A percentile compares a stretch with the other conserved stretches of the same genome.
These are phyloP conservation scores for Hypoxylon lenormandii DNA, from an alignment of 495 filamentous ascomycete genomes.

Conservation along the genomic window DNA sequence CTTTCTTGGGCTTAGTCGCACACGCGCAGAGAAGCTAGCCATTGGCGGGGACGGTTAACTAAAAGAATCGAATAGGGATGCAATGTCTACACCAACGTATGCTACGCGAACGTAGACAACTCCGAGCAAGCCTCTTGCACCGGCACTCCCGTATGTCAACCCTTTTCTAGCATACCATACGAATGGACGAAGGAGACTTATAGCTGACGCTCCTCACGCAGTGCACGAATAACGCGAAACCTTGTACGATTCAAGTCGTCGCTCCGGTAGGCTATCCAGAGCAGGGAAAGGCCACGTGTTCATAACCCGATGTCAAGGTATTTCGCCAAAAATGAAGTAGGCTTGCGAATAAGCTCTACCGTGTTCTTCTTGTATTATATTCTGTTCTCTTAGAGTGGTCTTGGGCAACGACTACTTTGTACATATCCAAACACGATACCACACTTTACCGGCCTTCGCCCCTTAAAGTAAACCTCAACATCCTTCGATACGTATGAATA, in stretches of 20 bases:
- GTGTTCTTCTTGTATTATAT: no score
- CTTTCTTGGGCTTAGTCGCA: no score
- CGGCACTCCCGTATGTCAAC: neutral
- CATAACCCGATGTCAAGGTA: neutral
- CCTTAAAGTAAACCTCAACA: no score
- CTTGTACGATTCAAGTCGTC: neutral
- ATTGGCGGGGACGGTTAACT: neutral
- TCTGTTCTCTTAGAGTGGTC: no score
- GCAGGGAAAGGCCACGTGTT: neutral
- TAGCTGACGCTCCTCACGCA: neutral
- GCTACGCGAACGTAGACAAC: neutral
- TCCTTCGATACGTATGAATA: no score
- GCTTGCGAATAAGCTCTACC: no score
- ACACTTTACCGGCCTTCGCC: no score
- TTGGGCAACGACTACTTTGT: no score
- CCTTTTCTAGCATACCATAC: neutral
- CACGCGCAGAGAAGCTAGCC: no score
- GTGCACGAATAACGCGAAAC: neutral
- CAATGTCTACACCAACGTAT: neutral
- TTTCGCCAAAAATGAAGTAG: no score
- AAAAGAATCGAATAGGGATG: neutral
- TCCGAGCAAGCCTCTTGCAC: slow-evolving; percentile 3
- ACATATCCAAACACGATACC: no score
- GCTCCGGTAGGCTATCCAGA: neutral
- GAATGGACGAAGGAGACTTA: neutral